A percentile compares a stretch with the other conserved stretches of the same genome.
Conservation (phyloP, 2,329 filamentous ascomycete genomes). For the Exophiala sp. region DNA sequence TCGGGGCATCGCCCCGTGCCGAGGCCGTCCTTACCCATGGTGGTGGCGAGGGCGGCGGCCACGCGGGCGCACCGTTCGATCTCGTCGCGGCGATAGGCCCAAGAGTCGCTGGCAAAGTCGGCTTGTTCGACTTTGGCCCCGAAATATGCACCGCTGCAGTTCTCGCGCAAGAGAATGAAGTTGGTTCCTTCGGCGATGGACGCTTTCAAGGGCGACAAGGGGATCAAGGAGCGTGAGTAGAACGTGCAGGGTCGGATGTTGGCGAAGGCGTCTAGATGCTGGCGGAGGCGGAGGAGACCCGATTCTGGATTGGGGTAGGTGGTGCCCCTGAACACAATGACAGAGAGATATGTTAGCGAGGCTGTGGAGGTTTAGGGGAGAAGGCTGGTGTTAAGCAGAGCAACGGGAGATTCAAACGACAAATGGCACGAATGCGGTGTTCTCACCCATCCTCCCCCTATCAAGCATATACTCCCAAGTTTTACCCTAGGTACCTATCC, state of each 20-base stretch:
- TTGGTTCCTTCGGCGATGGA: slow-evolving; percentile 60
- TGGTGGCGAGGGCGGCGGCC: slow-evolving; percentile 43
- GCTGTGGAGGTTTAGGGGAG: too few relatives aligned
- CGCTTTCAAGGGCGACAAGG: slow-evolving; percentile 42
- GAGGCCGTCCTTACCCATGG: slow-evolving; percentile 24
- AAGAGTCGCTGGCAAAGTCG: slow-evolving; percentile 45
- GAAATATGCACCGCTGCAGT: slow-evolving; percentile 41
- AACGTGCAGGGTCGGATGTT: slow-evolving; percentile 48
- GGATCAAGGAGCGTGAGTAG: slow-evolving; percentile 37
- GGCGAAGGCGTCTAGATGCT: slow-evolving; percentile 40
- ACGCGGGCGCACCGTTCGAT: slow-evolving; percentile 46
- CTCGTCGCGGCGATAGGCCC: slow-evolving; percentile 43
- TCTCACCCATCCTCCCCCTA: too few relatives aligned
- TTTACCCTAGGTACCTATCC: too few relatives aligned
- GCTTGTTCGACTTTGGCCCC: slow-evolving; percentile 44
- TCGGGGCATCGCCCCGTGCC: slow-evolving; percentile 15
- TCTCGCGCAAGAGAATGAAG: slow-evolving; percentile 55
- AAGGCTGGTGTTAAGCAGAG: too few relatives aligned
- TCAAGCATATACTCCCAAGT: too few relatives aligned
- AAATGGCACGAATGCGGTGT: too few relatives aligned
- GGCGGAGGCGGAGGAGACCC: slow-evolving; percentile 25
- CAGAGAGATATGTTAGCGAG: neutral
- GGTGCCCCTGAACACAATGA: slow-evolving; percentile 34
- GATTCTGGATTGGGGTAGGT: slow-evolving; percentile 27
- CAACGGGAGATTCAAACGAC: slow-evolving; percentile 48